These are phyloP conservation scores for Aspergillus texensis DNA, from an alignment of 2,329 filamentous ascomycete genomes.

Conservation along the genomic window DNA sequence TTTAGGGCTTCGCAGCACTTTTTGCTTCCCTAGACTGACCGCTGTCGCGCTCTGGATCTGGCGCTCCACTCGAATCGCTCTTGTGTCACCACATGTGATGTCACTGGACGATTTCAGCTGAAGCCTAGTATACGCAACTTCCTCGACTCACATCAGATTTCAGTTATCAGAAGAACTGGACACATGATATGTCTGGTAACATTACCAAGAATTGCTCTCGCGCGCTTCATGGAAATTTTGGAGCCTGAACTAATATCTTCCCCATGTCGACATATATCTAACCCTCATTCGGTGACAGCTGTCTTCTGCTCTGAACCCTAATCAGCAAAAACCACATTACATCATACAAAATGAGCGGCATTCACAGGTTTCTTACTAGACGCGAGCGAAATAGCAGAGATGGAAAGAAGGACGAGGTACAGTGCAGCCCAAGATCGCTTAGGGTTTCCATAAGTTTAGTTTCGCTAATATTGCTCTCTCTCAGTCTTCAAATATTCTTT, in stretches of 20 bases:
- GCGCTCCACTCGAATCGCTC: not conserved
- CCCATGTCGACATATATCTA: conserved; percentile 27
- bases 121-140: conserved; percentile 17
- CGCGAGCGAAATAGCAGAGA: conserved; percentile 38
- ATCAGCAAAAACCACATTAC: conserved; percentile 2
- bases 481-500: conserved; percentile 28
- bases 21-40: not conserved
- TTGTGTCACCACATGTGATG: conserved; percentile 21
- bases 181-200: conserved; percentile 28
- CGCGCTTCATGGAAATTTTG: conserved; percentile 27
- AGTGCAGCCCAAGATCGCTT: not conserved
- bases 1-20: not conserved
- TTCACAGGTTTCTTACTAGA: conserved; percentile 45
- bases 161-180: conserved; percentile 21
- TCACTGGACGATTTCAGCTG: conserved; percentile 23
- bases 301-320: conserved; percentile 8
- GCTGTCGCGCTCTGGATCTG: not conserved
- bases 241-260: conserved; percentile 30
- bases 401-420: conserved; percentile 40
- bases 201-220: conserved; percentile 13
- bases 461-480: conserved; percentile 15
- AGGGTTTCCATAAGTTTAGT: not conserved
- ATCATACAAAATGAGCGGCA: conserved; percentile 39
- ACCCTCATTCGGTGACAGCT: conserved; percentile 8
- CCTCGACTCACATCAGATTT: not conserved